These are phyloP conservation scores for Jackrogersella minutella DNA, from an alignment of 495 filamentous ascomycete species.

Conservation along the genomic window DNA sequence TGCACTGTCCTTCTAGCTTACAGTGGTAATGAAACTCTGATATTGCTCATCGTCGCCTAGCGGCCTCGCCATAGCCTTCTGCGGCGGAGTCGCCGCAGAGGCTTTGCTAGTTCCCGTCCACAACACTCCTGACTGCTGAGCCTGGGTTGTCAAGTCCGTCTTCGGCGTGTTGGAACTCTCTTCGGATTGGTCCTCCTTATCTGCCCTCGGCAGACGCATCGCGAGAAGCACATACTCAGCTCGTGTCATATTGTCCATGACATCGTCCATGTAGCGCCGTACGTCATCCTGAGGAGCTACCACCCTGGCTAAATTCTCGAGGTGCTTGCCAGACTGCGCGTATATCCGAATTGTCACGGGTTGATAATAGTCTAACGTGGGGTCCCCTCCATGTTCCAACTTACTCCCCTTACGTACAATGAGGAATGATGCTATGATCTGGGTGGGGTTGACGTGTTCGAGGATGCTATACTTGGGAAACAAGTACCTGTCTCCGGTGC, in stretches of 20 bases:
- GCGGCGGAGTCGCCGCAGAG: constrained; percentile 42
- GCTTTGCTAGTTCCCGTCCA: constrained; percentile 50
- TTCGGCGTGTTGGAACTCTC: constrained; percentile 42
- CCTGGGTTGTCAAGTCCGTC: constrained; percentile 24
- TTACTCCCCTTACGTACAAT: constrained; percentile 67
- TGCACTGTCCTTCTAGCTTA: constrained; percentile 39
- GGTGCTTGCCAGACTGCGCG: constrained; percentile 65
- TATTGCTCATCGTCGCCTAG: constrained; percentile 57
- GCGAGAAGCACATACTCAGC: constrained; percentile 74
- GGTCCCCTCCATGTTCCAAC: constrained; percentile 61
- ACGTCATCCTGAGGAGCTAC: constrained; percentile 83
- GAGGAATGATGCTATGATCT: constrained; percentile 70
- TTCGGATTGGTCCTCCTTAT: constrained; percentile 46
- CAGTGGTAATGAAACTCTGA: constrained; percentile 54
- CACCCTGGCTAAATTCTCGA: constrained; percentile 78
- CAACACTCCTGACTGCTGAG: constrained; percentile 45
- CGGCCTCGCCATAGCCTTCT: constrained; percentile 42
- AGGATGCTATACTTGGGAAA: constrained; percentile 89
- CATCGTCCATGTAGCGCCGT: constrained; percentile 79
- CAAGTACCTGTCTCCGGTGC: constrained; percentile 84
- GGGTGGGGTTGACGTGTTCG: constrained; percentile 63
- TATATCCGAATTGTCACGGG: constrained; percentile 84
- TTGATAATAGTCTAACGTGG: constrained; percentile 81
- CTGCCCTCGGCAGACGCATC: constrained; percentile 66
- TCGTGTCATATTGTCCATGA: constrained; percentile 78